A percentile compares a stretch with the other conserved stretches of the same genome.
phyloP scores from a whole-genome alignment of 129 eudicot species.

The Flaveria trinervia region DNA sequence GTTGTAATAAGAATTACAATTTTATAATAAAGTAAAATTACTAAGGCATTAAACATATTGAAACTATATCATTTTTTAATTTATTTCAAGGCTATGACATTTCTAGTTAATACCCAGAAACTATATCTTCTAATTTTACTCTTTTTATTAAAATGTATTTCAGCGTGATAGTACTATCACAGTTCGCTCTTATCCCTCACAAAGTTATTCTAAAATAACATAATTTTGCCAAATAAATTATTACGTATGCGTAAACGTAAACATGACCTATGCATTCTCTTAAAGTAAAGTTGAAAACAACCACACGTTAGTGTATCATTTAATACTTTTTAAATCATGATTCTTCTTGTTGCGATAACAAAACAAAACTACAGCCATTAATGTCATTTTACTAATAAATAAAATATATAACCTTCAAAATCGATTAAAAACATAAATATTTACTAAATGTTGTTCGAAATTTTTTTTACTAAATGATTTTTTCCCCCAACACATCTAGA shows the following conservation, averaged over 20 bases:
- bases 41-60: no score
- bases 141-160: not conserved
- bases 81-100: no score
- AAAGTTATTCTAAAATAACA: not conserved
- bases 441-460: not conserved
- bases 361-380: not conserved
- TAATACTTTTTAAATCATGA: not conserved
- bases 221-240: not conserved
- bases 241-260: conserved; percentile 1
- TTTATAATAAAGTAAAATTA: no score
- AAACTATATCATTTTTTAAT: no score
- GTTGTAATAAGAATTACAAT: no score
- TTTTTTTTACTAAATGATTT: no score
- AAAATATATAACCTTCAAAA: not conserved
- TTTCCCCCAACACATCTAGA: no score
- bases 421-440: not conserved
- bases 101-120: not conserved
- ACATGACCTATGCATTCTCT: not conserved
- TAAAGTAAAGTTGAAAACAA: not conserved
- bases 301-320: not conserved
- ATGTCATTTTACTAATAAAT: not conserved
- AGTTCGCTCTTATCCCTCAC: no score
- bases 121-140: not conserved
- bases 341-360: not conserved
- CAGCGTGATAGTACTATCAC: no score